Evolutionary conservation across 2,329 filamentous ascomycete genomes (phyloP).

Genomic region (Cercospora zeina): DNA sequence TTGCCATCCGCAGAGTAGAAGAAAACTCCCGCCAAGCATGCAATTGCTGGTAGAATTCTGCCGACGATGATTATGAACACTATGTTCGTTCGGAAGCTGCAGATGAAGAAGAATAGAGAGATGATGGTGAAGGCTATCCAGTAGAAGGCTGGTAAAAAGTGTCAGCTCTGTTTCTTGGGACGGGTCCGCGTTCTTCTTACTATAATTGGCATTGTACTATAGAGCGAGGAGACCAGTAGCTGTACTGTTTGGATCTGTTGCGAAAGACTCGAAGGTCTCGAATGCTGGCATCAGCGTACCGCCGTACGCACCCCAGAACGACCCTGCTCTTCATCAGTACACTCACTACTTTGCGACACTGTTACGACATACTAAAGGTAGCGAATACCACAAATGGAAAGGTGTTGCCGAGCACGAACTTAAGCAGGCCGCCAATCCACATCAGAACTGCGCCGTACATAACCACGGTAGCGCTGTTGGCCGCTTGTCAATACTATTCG

Average conservation of each 20-base stretch:
- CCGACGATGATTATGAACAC: conserved; percentile 27
- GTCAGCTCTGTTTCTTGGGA: background rate
- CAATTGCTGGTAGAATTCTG: conserved; percentile 19
- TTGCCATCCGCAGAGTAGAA: conserved; percentile 24
- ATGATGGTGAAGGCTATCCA: conserved; percentile 29
- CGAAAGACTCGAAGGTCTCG: conserved; percentile 24
- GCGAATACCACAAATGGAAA: conserved; percentile 32
- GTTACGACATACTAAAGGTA: conserved; percentile 23
- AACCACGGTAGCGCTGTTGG: conserved; percentile 26
- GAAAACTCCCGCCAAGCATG: conserved; percentile 25
- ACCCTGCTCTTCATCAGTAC: conserved; percentile 19
- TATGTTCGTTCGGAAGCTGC: conserved; percentile 28
- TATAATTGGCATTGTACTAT: conserved; percentile 25
- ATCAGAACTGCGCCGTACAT: conserved; percentile 29
- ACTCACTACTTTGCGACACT: no score
- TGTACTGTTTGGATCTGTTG: conserved; percentile 19
- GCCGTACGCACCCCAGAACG: conserved; percentile 28
- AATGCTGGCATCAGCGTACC: conserved; percentile 25
- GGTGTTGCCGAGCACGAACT: conserved; percentile 31
- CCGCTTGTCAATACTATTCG: background rate
- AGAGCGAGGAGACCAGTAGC: conserved; percentile 15
- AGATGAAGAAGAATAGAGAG: conserved; percentile 28
- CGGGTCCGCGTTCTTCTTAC: conserved; percentile 3
- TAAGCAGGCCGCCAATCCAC: conserved; percentile 27
- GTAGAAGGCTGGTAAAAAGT: conserved; percentile 20